Base-by-base conservation (phyloP, 2,329 filamentous ascomycete genomes). In the Fusarium napiforme region DNA sequence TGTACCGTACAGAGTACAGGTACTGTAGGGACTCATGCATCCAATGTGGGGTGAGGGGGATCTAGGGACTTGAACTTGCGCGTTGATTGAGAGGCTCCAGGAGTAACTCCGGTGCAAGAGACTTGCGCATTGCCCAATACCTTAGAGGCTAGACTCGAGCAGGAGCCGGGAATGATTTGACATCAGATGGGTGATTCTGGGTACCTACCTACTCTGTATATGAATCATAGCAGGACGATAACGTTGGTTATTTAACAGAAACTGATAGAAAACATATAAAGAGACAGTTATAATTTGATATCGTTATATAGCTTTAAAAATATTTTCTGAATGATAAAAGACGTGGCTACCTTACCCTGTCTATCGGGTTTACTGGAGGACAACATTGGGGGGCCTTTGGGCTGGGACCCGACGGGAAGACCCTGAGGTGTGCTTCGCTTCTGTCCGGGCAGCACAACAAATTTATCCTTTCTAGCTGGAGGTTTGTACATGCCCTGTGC, bases 61-160 rank as follows among this genome's bases (percentile, higher is more conserved):
- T 16, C 36, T 18, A 36, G n/a, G 46, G 50, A 66, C 43, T 47
- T 28, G 34, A 53, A 37, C 34, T 39, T 53, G 23, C 50, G 28
- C 34, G 12, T 37, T 28, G 36, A 36, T 62, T 47, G 26, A 30
- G 40, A 45, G 52, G 40, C 50, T 28, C 47, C 45, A 64, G 59
- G 65, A 70, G 47, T 43, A 56, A 40, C 64, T 69, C 66, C 64
- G 57, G 62, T 46, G 34, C 47, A 62, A 34, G 46, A 60, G 57
- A 36, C 28, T 53, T 60, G 36, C 16, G 55, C 43, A 42, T 42
- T 64, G 28, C 28, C 60, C 11, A 34, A 34, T 40, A 42, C 23
- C 28, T 28, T 28, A 28, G 42, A 67, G 49, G 37, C 34, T 45
- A 37, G 57, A 16, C 34, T 32, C 32, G 12, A 34, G 14, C 9